Evolutionary conservation across 2,329 filamentous ascomycete genomes (phyloP).

Genomic region (Trichoderma koningii): DNA sequence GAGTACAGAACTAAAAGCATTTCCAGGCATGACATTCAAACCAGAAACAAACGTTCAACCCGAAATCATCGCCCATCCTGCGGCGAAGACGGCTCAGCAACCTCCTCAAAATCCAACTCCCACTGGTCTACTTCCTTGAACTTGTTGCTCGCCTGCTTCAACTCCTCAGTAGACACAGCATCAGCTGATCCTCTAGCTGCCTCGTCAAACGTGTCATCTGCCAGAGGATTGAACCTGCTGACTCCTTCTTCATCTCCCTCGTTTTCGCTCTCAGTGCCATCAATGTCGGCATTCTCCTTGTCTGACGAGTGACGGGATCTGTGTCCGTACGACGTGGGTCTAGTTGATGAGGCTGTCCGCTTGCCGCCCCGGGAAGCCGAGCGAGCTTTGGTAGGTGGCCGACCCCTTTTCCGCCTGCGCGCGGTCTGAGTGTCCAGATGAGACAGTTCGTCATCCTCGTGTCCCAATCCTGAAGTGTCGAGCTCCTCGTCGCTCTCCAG

Average conservation of each 20-base stretch:
- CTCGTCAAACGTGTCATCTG: constrained; percentile 49
- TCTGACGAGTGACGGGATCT: constrained; percentile 55
- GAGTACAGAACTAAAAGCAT: neutral
- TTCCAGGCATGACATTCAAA: neutral
- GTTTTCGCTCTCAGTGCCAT: constrained; percentile 40
- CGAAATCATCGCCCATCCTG: constrained; percentile 48
- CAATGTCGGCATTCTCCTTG: constrained; percentile 57
- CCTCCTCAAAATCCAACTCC: constrained; percentile 68
- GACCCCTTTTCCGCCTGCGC: constrained; percentile 41
- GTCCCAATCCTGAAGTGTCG: constrained; percentile 50
- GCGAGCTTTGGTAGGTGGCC: constrained; percentile 37
- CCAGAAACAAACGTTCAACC: neutral
- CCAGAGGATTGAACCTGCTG: constrained; percentile 46
- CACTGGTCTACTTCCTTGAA: constrained; percentile 71
- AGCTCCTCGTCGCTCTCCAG: constrained; percentile 49
- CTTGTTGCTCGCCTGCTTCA: constrained; percentile 61
- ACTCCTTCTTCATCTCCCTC: constrained; percentile 42
- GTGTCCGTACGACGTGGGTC: constrained; percentile 34
- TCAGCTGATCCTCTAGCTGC: constrained; percentile 40
- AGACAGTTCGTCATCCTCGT: constrained; percentile 60
- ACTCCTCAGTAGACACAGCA: constrained; percentile 51
- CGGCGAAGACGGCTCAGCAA: constrained; percentile 58
- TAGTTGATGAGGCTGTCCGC: constrained; percentile 32
- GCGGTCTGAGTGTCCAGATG: constrained; percentile 44
- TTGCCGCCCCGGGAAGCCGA: constrained; percentile 36